Percentiles rank a stretch among this genome's conserved stretches.
Evolutionary conservation across 2,329 filamentous ascomycete genomes (phyloP).

Genomic region (Ophiostoma triangulosporum): DNA sequence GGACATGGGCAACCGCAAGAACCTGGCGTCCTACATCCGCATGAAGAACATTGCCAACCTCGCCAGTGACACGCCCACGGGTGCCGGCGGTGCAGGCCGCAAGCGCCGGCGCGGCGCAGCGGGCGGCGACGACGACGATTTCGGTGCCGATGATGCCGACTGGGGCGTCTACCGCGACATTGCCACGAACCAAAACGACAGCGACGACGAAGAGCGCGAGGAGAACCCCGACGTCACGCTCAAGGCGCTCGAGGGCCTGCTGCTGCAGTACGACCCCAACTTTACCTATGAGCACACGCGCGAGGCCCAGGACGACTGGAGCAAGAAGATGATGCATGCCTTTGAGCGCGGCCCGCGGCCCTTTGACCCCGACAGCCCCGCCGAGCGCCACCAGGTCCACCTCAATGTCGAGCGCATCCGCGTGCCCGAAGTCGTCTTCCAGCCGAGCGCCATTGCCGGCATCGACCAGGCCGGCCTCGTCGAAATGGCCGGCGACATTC

Average conservation of each 20-base stretch:
- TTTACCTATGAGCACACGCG: slow-evolving; percentile 90
- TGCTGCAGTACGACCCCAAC: slow-evolving; percentile 72
- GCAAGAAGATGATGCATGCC: slow-evolving; percentile 76
- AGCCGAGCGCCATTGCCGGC: slow-evolving; percentile 71
- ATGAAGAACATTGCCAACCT: slow-evolving; percentile 98
- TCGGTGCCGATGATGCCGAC: slow-evolving; percentile 93
- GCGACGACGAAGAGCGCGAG: slow-evolving; percentile 85
- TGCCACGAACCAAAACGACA: slow-evolving; percentile 54
- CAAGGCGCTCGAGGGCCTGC: slow-evolving; percentile 65
- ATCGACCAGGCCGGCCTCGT: slow-evolving; percentile 87
- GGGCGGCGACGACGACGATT: slow-evolving; percentile 82
- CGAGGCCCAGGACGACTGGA: slow-evolving; percentile 91
- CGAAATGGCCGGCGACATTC: slow-evolving; percentile 81
- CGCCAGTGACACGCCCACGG: slow-evolving; percentile 67
- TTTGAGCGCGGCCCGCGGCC: slow-evolving; percentile 81
- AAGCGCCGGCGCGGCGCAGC: slow-evolving; percentile 50
- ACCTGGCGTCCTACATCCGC: slow-evolving; percentile 84
- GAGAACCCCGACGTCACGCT: slow-evolving; percentile 67
- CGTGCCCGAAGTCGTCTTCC: slow-evolving; percentile 85
- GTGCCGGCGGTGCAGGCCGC: slow-evolving; percentile 19
- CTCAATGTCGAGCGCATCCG: slow-evolving; percentile 94
- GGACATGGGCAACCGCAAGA: slow-evolving; percentile 92
- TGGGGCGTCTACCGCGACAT: slow-evolving; percentile 94
- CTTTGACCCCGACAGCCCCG: slow-evolving; percentile 66
- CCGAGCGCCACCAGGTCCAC: slow-evolving; percentile 75